Conservation (phyloP, 2,329 filamentous ascomycete species). For the Monosporascus sp. region DNA sequence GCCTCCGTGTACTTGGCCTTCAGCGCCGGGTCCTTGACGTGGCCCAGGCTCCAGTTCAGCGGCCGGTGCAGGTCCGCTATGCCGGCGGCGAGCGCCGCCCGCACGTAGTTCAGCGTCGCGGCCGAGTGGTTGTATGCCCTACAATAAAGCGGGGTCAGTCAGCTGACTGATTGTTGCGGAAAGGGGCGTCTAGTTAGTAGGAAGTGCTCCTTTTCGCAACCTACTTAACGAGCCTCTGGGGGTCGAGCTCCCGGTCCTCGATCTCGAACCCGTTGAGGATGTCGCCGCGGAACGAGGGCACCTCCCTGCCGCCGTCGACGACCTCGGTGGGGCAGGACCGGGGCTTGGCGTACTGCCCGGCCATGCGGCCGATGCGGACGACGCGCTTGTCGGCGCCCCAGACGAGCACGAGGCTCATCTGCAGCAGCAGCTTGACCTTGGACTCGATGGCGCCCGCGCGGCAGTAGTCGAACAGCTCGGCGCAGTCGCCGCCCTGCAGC, state of each 20-base stretch:
- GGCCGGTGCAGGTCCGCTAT: slow-evolving; percentile 92
- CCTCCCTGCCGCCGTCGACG: slow-evolving; percentile 64
- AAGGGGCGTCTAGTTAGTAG: neutral
- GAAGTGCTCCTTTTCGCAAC: slow-evolving; percentile 11
- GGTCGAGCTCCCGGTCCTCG: slow-evolving; percentile 75
- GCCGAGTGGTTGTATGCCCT: slow-evolving; percentile 94
- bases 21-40: slow-evolving; percentile 77
- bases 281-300: slow-evolving; percentile 89
- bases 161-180: neutral
- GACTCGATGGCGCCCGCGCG: slow-evolving; percentile 82
- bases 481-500: slow-evolving; percentile 93
- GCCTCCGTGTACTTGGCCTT: slow-evolving; percentile 83
- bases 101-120: slow-evolving; percentile 88
- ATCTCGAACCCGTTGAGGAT: slow-evolving; percentile 85
- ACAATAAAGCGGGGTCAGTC: slow-evolving; percentile 1
- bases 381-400: slow-evolving; percentile 80
- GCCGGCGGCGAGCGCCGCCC: slow-evolving; percentile 75
- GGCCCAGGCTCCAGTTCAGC: slow-evolving; percentile 89
- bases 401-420: slow-evolving; percentile 95
- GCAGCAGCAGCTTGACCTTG: slow-evolving; percentile 92
- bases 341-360: slow-evolving; percentile 96
- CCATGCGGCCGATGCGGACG: slow-evolving; percentile 91
- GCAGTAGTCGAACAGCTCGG: slow-evolving; percentile 96
- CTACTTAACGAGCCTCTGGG: slow-evolving; percentile 69
- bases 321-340: slow-evolving; percentile 82